phyloP scores from a whole-genome alignment of 83 land plant genomes.

The Isoetes engelmannii region DNA sequence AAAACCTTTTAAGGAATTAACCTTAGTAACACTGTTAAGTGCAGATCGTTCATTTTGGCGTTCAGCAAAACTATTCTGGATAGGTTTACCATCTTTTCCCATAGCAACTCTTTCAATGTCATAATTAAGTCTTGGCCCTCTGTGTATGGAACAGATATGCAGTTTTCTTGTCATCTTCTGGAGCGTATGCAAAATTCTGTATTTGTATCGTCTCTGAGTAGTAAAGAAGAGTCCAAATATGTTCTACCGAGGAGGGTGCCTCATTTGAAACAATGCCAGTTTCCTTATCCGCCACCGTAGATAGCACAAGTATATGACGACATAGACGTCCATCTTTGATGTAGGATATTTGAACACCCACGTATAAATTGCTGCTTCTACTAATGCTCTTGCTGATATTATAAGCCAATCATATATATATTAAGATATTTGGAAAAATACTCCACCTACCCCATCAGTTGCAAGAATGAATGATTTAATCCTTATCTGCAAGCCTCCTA shows the following conservation, averaged over 20 bases:
- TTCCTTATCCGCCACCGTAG: neutral
- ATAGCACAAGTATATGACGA: slow-evolving; percentile 1
- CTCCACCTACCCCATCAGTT: slow-evolving; percentile 23
- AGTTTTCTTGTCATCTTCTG: neutral
- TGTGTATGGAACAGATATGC: neutral
- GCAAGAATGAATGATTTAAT: slow-evolving; percentile 18
- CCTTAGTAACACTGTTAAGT: slow-evolving; percentile 21
- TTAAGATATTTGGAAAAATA: too few species aligned
- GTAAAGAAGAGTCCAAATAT: neutral
- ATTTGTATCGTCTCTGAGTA: neutral
- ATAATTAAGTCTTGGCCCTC: too few species aligned
- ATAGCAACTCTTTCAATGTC: neutral
- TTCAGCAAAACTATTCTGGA: slow-evolving; percentile 36
- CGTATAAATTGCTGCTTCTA: slow-evolving; percentile 14
- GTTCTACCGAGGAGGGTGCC: neutral
- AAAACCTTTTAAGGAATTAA: slow-evolving; percentile 26
- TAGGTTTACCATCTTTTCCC: neutral
- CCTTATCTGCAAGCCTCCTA: slow-evolving; percentile 24
- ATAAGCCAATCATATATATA: too few species aligned
- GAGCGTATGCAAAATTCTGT: neutral
- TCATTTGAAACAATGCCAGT: neutral
- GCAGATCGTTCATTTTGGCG: slow-evolving; percentile 18
- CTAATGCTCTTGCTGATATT: slow-evolving; percentile 13
- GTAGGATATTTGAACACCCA: slow-evolving; percentile 1
- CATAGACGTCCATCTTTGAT: slow-evolving; percentile 25